Evolutionary conservation across 1,284 basidiomycete genomes (phyloP), one percentile per base, ranked within the genome.

Genomic region (Abortiporus biennis): DNA sequence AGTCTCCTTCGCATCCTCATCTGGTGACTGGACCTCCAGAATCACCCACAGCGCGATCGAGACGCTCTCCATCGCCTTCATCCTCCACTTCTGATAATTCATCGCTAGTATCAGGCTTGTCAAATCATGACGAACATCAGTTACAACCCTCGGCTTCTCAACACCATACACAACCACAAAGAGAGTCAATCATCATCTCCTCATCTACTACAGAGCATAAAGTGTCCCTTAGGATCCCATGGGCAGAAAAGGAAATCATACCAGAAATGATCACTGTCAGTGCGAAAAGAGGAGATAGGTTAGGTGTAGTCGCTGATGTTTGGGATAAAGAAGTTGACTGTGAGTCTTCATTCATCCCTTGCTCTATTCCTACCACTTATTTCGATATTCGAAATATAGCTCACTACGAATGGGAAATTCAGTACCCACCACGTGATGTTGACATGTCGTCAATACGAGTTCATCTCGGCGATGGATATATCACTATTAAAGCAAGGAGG

Each of bases 191-290:
- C n/a, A n/a, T n/a, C n/a, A n/a, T n/a, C n/a, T n/a, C n/a, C n/a
- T n/a, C n/a, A n/a, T n/a, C n/a, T n/a, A n/a, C n/a, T n/a, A n/a
- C n/a, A n/a, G n/a, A n/a, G n/a, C n/a, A n/a, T n/a, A n/a, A n/a
- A n/a, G n/a, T n/a, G n/a, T n/a, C n/a, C n/a, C n/a, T n/a, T n/a
- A n/a, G n/a, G n/a, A n/a, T n/a, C n/a, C n/a, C n/a, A n/a, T 27
- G 23, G 51, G 53, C 21, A 24, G 55, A 41, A 24, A 53, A 53
- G 55, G 48, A 50, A 24, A 33, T 54, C 46, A 39, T 50, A 40
- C 43, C 54, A 48, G 58, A 52, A 56, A 66, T 53, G 64, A 59
- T 48, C 54, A 67, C 53, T n/a, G 54, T 44, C 16, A 48, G 49
- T 44, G 47, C 48, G 42, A 51, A 57, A 48, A 55, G 47, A 44